A percentile compares a stretch with the other conserved stretches of the same genome.
Evolutionary conservation across 1,139 yeast species (phyloP).

Genomic region (Trichomonascaceae sp.): DNA sequence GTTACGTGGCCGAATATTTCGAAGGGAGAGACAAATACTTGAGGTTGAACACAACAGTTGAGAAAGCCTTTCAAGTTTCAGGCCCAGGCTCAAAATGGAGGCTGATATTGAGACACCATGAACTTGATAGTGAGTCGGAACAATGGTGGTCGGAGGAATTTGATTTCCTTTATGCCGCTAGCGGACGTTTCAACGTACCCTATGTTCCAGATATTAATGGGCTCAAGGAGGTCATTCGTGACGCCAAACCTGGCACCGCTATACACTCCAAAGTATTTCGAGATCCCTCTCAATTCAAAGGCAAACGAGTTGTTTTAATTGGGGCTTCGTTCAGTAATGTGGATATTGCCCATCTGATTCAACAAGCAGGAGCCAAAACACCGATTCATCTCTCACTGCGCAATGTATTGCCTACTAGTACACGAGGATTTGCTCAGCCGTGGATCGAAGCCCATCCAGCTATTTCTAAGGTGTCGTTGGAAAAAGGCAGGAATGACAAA

Average conservation of each 20-base stretch:
- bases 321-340: conserved; percentile 16
- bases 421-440: conserved; percentile 21
- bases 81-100: conserved; percentile 14
- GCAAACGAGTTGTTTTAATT: conserved; percentile 13
- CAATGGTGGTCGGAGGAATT: conserved; percentile 18
- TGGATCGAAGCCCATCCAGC: conserved; percentile 20
- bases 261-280: conserved; percentile 16
- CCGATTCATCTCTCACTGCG: conserved; percentile 18
- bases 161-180: conserved; percentile 50
- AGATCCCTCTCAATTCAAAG: conserved; percentile 9
- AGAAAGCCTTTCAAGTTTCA: conserved; percentile 11
- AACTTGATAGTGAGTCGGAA: conserved; percentile 1
- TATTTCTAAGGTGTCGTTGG: conserved; percentile 9
- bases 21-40: conserved; percentile 11
- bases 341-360: conserved; percentile 15
- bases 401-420: conserved; percentile 13
- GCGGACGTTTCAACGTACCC: conserved; percentile 51
- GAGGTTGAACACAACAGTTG: conserved; percentile 13
- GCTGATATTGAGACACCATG: background rate
- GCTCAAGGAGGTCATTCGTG: conserved; percentile 4
- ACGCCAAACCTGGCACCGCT: conserved; percentile 7
- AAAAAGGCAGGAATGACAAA: conserved; percentile 8
- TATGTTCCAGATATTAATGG: conserved; percentile 48
- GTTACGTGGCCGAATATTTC: conserved; percentile 11
- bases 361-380: conserved; percentile 17